Evolutionary conservation across 2,329 filamentous ascomycete species (phyloP), one percentile per base, ranked within the genome.

Genomic region (Thermothelomyces thermophilus): DNA sequence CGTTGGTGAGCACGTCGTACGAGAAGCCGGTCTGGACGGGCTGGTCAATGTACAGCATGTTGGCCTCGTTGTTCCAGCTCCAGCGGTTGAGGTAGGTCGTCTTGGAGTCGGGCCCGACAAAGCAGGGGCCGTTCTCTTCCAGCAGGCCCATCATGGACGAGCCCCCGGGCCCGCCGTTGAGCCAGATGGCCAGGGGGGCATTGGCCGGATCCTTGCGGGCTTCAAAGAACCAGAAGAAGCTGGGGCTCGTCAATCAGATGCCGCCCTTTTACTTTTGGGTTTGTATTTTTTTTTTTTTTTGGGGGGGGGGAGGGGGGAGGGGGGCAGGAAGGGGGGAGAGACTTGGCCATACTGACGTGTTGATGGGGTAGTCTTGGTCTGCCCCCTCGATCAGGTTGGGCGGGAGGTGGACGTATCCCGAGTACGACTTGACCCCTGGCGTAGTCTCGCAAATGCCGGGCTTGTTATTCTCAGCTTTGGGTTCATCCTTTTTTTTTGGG

Each of bases 151-250:
- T 66, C 36, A 52, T 47, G 13, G 52, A 52, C 20, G 48, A 51
- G 14, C 69, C 70, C 11, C 79, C 79, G 2, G 79, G 79, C 2
- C 79, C 79, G 24, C 79, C 79, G 61, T 80, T 82, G 45, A 82
- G 64, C 74, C 74, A 82, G 58, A 81, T 74, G 2, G 75, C 76
- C 37, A 80, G 60, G 8, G 65, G 65, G 1, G 64, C 65, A 16
- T 58, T 61, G 37, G 46, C 46, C 2, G 46, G 46, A 31, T 48
- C 46, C 31, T 48, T 48, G 31, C 46, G 46, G 40, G 63, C 60
- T 36, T 65, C 63, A 40, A 64, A 64, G 56, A 63, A 64, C 63
- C 63, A 63, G 45, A 63, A 63, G 51, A 64, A 83, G 2, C 53
- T 50, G 33, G 33, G 3, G 4, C 20, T 2, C 9, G 20, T 35